Evolutionary conservation across 2,329 filamentous ascomycete genomes (phyloP).

Genomic region (Trichoderma breve): DNA sequence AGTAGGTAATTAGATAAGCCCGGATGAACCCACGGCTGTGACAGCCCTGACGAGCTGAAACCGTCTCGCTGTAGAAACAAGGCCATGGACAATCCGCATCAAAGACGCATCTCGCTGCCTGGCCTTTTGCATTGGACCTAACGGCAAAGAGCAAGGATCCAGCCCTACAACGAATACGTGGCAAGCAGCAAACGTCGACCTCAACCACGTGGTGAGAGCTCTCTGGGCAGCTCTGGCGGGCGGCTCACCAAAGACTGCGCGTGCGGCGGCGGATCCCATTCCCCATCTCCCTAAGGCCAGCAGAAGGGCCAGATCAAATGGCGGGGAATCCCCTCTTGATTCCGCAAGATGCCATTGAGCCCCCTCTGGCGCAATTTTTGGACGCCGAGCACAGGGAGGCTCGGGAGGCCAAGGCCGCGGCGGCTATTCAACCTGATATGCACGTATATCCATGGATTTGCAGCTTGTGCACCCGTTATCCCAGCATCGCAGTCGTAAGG

Average conservation of each 20-base stretch:
- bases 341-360: slow-evolving; percentile 10
- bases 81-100: neutral
- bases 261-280: neutral
- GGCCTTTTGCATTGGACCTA: neutral
- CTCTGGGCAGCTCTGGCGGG: neutral
- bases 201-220: slow-evolving; percentile 12
- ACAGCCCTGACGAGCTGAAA: neutral
- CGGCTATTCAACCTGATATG: neutral
- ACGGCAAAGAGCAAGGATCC: slow-evolving; percentile 1
- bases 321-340: slow-evolving; percentile 7
- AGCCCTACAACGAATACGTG: slow-evolving; percentile 14
- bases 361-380: neutral
- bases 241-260: neutral
- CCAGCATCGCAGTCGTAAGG: neutral
- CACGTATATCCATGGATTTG: neutral
- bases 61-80: neutral
- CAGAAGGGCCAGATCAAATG: neutral
- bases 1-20: neutral
- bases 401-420: neutral
- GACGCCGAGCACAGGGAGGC: neutral
- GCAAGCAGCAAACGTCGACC: slow-evolving; percentile 2
- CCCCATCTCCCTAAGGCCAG: neutral
- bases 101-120: neutral
- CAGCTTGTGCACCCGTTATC: neutral
- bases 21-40: neutral